Evolutionary conservation across 768 basidiomycete genomes (phyloP).

Genomic region (Omphalotus guepiniiformis): DNA sequence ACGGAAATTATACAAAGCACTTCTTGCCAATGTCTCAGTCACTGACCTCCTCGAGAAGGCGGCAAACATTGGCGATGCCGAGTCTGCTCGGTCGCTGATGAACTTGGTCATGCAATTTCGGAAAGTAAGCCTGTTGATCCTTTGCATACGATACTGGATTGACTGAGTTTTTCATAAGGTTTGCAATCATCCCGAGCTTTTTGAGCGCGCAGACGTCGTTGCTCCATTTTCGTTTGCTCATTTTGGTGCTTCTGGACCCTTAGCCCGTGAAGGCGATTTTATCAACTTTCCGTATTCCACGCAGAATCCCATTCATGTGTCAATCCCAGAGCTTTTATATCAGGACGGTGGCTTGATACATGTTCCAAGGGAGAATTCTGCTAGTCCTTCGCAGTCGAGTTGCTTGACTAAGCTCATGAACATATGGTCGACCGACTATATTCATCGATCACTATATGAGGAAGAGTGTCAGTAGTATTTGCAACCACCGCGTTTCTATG

Average conservation of each 20-base stretch:
- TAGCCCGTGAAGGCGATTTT: slow-evolving; percentile 87
- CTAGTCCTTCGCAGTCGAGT: slow-evolving; percentile 44
- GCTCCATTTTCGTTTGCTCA: slow-evolving; percentile 88
- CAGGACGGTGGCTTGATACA: slow-evolving; percentile 70
- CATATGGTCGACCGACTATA: slow-evolving; percentile 88
- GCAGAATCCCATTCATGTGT: slow-evolving; percentile 78
- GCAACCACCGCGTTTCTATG: background rate
- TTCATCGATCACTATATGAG: slow-evolving; percentile 65
- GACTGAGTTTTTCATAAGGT: slow-evolving; percentile 43
- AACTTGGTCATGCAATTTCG: slow-evolving; percentile 99
- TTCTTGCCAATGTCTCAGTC: slow-evolving; percentile 91
- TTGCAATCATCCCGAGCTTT: slow-evolving; percentile 97
- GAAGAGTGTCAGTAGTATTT: slow-evolving; percentile 25
- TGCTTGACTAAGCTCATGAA: slow-evolving; percentile 69
- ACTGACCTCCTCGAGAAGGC: slow-evolving; percentile 93
- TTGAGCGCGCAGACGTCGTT: slow-evolving; percentile 93
- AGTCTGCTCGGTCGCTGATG: slow-evolving; percentile 93
- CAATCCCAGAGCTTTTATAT: slow-evolving; percentile 72
- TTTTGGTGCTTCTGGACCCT: slow-evolving; percentile 75
- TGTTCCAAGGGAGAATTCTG: slow-evolving; percentile 54
- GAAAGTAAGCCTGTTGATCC: slow-evolving; percentile 52
- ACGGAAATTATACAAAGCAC: slow-evolving; percentile 80
- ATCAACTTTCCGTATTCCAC: slow-evolving; percentile 82
- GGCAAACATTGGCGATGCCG: slow-evolving; percentile 83
- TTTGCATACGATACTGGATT: slow-evolving; percentile 2